phyloP scores from a whole-genome alignment of 2,329 filamentous ascomycete species.

The Simplicillium sp. region DNA sequence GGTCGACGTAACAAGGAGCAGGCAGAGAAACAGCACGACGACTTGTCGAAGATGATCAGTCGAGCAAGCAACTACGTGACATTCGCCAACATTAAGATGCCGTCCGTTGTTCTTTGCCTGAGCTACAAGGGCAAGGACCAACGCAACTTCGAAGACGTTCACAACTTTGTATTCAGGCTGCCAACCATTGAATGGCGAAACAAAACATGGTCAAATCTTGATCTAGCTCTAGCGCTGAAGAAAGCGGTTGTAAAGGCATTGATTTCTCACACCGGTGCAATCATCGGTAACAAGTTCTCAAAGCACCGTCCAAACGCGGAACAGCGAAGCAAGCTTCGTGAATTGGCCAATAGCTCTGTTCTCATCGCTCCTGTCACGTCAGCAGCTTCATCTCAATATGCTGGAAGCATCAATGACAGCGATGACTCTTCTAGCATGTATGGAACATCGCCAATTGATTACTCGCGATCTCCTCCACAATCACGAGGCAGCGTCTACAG shows the following conservation, averaged over 20 bases:
- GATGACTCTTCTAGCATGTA: slow-evolving; percentile 49
- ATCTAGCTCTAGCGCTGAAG: slow-evolving; percentile 85
- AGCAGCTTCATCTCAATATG: slow-evolving; percentile 18
- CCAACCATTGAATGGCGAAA: slow-evolving; percentile 93
- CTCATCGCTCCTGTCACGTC: slow-evolving; percentile 41
- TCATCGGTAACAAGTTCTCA: slow-evolving; percentile 94
- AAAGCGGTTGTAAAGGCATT: slow-evolving; percentile 89
- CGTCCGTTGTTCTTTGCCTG: slow-evolving; percentile 87
- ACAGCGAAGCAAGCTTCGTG: slow-evolving; percentile 69
- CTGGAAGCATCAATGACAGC: slow-evolving; percentile 37
- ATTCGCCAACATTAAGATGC: slow-evolving; percentile 87
- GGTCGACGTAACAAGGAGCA: slow-evolving; percentile 39
- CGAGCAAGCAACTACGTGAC: slow-evolving; percentile 97
- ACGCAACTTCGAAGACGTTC: slow-evolving; percentile 91
- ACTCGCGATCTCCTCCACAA: slow-evolving; percentile 47
- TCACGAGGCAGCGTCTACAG: slow-evolving; percentile 40
- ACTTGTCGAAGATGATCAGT: slow-evolving; percentile 92
- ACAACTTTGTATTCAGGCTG: slow-evolving; percentile 94
- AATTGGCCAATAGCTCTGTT: slow-evolving; percentile 71
- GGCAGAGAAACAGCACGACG: slow-evolving; percentile 61
- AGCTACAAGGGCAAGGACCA: slow-evolving; percentile 95
- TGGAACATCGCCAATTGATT: slow-evolving; percentile 44
- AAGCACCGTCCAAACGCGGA: slow-evolving; percentile 75
- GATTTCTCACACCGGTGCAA: slow-evolving; percentile 90
- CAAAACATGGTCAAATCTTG: slow-evolving; percentile 98